These are phyloP conservation scores for Thermoascus crustaceus DNA, from an alignment of 2,329 filamentous ascomycete genomes.

Conservation along the genomic window DNA sequence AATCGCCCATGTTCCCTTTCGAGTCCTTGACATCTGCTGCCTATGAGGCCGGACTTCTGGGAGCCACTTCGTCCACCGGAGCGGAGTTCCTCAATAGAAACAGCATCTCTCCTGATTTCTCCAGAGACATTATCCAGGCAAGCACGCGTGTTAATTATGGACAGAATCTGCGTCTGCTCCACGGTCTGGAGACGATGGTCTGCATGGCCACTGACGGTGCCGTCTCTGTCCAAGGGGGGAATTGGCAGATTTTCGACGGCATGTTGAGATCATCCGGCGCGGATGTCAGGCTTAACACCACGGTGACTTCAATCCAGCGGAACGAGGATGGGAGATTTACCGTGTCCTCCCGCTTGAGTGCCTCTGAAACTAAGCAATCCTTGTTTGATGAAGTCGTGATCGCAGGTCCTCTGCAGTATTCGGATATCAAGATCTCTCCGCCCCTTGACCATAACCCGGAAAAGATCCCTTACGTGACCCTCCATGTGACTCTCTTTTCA, in stretches of 20 bases:
- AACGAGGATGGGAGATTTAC: slow-evolving; percentile 34
- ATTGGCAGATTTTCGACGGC: slow-evolving; percentile 86
- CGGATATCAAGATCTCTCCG: slow-evolving; percentile 51
- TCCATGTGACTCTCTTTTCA: slow-evolving; percentile 86
- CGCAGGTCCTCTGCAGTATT: slow-evolving; percentile 75
- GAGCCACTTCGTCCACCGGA: slow-evolving; percentile 63
- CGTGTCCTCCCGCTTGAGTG: slow-evolving; percentile 29
- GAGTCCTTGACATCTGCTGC: slow-evolving; percentile 61
- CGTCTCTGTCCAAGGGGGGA: slow-evolving; percentile 70
- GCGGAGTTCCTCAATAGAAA: slow-evolving; percentile 62
- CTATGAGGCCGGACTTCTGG: slow-evolving; percentile 58
- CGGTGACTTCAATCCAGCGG: slow-evolving; percentile 53
- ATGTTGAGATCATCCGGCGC: slow-evolving; percentile 64
- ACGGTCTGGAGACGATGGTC: slow-evolving; percentile 84
- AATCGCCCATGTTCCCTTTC: slow-evolving; percentile 77
- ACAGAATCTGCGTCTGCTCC: slow-evolving; percentile 75
- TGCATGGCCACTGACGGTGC: slow-evolving; percentile 85
- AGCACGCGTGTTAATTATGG: slow-evolving; percentile 92
- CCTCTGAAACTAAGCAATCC: slow-evolving; percentile 12
- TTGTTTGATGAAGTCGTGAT: slow-evolving; percentile 73
- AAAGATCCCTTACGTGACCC: slow-evolving; percentile 70
- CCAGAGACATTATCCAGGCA: slow-evolving; percentile 77
- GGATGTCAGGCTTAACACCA: slow-evolving; percentile 55
- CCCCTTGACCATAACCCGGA: slow-evolving; percentile 52
- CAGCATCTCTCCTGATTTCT: slow-evolving; percentile 59